Percentiles rank a stretch among this genome's conserved stretches.
Evolutionary conservation across 2,329 filamentous ascomycete genomes (phyloP).

Genomic region (Botrytis fragariae): DNA sequence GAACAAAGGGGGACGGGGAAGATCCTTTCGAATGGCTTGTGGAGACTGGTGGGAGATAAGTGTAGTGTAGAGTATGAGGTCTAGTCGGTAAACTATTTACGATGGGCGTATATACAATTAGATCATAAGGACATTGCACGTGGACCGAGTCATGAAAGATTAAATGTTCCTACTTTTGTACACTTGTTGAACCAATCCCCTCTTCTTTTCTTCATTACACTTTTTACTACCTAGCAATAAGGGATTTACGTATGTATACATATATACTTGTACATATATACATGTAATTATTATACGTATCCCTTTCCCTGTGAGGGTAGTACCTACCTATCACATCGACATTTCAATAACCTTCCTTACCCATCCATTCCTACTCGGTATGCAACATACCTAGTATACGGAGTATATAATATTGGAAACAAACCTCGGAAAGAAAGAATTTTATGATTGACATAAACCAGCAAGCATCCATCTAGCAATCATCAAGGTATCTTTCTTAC

Average conservation of each 20-base stretch:
- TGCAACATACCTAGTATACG: neutral
- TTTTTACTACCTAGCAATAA: neutral
- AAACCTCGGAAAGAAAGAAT: neutral
- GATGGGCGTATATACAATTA: neutral
- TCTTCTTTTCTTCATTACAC: neutral
- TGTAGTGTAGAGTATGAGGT: neutral
- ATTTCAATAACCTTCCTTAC: neutral
- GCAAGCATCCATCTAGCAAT: neutral
- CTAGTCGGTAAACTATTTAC: neutral
- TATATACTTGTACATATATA: neutral
- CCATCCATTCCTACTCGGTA: neutral
- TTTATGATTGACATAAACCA: neutral
- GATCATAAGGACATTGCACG: neutral
- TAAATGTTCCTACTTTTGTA: neutral
- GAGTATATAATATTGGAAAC: neutral
- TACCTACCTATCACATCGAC: neutral
- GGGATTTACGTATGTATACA: neutral
- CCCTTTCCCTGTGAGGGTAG: neutral
- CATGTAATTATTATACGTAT: neutral
- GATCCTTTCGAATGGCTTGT: neutral
- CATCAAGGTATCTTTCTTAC: neutral
- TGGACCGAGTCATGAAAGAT: conserved; percentile 5
- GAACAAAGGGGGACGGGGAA: neutral
- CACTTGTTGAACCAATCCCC: neutral
- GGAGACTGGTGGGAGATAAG: conserved; percentile 9